A percentile compares a stretch with the other conserved stretches of the same genome.
Evolutionary conservation across 768 basidiomycete species (phyloP).

Genomic region (Suillus paluster): DNA sequence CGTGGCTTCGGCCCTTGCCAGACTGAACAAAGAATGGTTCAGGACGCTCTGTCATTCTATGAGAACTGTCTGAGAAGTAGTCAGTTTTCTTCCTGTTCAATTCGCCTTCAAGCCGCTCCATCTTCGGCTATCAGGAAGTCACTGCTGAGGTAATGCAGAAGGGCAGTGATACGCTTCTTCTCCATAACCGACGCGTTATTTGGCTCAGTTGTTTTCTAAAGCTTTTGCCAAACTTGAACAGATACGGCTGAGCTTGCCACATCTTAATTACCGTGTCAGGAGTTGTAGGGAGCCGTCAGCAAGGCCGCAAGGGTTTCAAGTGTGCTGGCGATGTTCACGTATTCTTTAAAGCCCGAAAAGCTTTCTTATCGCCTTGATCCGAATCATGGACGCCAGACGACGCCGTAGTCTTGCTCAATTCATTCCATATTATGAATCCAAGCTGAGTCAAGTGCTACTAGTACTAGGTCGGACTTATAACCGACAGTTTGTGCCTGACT

Average conservation of each 20-base stretch:
- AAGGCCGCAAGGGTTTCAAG: not conserved
- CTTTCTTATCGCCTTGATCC: not conserved
- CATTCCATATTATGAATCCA: not conserved
- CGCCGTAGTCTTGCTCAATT: not conserved
- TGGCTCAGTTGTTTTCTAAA: constrained; percentile 30
- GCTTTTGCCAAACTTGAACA: constrained; percentile 25
- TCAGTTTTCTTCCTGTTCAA: not conserved
- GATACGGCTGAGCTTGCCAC: constrained; percentile 11
- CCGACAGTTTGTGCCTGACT: not conserved
- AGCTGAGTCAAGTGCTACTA: not conserved
- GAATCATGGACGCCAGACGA: not conserved
- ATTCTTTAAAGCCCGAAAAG: not conserved
- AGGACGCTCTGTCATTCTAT: constrained; percentile 31
- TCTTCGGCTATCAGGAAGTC: constrained; percentile 12
- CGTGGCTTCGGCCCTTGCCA: constrained; percentile 30
- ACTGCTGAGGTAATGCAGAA: constrained; percentile 9
- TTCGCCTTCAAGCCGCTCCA: constrained; percentile 24
- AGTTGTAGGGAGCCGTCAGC: not conserved
- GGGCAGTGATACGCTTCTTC: not conserved
- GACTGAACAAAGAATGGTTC: constrained; percentile 25
- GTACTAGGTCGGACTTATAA: not conserved
- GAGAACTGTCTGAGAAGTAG: constrained; percentile 18
- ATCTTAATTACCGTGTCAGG: constrained; percentile 1
- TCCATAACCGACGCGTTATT: constrained; percentile 30
- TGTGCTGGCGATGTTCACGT: not conserved